A percentile compares a stretch with the other conserved stretches of the same genome.
These are phyloP conservation scores for Russula vinacea DNA, from an alignment of 768 basidiomycete species.

Conservation along the genomic window DNA sequence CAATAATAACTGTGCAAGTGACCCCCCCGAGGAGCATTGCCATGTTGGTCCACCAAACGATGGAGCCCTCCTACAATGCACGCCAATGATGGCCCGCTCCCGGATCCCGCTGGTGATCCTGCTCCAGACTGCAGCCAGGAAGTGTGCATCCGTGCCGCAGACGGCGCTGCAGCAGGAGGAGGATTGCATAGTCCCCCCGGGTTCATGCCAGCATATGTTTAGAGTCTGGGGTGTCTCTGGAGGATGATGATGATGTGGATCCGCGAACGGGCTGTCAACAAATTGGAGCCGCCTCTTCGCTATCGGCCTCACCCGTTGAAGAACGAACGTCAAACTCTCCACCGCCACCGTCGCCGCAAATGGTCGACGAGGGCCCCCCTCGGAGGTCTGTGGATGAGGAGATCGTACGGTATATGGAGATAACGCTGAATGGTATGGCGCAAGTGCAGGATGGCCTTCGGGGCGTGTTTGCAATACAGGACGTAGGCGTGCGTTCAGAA, in stretches of 20 bases:
- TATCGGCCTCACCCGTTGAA: not conserved
- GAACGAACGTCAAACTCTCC: not conserved
- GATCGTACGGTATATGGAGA: slow-evolving; percentile 15
- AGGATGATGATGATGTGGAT: not conserved
- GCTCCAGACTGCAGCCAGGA: slow-evolving; percentile 22
- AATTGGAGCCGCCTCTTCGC: not conserved
- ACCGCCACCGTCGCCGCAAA: not conserved
- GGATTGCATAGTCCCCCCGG: slow-evolving; percentile 1
- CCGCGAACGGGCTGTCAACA: not conserved
- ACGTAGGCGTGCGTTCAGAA: slow-evolving; percentile 11
- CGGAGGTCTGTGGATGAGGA: slow-evolving; percentile 8
- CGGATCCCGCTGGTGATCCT: slow-evolving; percentile 2
- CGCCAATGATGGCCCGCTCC: not conserved
- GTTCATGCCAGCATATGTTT: not conserved
- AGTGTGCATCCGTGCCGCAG: slow-evolving; percentile 20
- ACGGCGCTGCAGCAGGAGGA: slow-evolving; percentile 21
- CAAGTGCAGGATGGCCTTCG: slow-evolving; percentile 19
- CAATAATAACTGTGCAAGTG: not conserved
- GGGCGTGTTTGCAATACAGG: slow-evolving; percentile 18
- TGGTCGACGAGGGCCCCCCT: not conserved
- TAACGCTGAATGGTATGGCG: slow-evolving; percentile 11
- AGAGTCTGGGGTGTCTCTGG: not conserved
- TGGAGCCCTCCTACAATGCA: not conserved
- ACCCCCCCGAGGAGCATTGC: not conserved
- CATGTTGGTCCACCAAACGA: not conserved